Evolutionary conservation across 345 rosid genomes (phyloP), one percentile per base, ranked within the genome.

Genomic region (Syzygium aromaticum): DNA sequence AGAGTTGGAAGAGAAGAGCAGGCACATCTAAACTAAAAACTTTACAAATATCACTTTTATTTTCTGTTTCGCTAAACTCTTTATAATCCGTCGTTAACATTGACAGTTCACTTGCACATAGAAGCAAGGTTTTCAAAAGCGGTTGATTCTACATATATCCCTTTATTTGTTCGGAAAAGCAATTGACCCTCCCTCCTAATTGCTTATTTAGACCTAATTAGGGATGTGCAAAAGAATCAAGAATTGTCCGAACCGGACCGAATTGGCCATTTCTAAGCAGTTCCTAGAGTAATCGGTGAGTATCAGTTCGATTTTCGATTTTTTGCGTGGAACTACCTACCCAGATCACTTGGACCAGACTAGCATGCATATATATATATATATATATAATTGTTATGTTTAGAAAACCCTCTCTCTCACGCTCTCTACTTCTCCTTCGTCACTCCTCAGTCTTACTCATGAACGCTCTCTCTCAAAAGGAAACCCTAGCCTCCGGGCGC

Each of bases 291-390:
- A 56, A 23, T 56, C 4, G 5, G 2, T 23, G n/a, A 9, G 61
- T 23, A 23, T 23, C 23, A 27, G 5, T 56, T 0, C 10, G 0
- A 13, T 23, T 23, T 3, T 56, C 2, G 2, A 23, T 10, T 23
- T 1, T 6, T 22, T 23, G 22, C 23, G 12, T 56, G n/a, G n/a
- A 56, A 56, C n/a, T 0, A 9, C 23, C 11, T 12, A 23, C 23
- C 13, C 23, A 3, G 13, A 23, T 17, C 1, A 56, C 11, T 7
- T 6, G 43, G 43, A 40, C 43, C 43, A 40, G 43, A 40, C 5
- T 40, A 4, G 43, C 4, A 40, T 40, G n/a, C n/a, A 40, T 40
- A 40, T 40, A 40, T 40, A 40, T 4, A 40, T 40, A 40, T 54
- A 21, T 54, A 56, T 22, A 8, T 56, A 8, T 11, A 0, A 56